Base-by-base conservation (phyloP, 805 yeast genomes). In the Brettanomyces bruxellensis region DNA sequence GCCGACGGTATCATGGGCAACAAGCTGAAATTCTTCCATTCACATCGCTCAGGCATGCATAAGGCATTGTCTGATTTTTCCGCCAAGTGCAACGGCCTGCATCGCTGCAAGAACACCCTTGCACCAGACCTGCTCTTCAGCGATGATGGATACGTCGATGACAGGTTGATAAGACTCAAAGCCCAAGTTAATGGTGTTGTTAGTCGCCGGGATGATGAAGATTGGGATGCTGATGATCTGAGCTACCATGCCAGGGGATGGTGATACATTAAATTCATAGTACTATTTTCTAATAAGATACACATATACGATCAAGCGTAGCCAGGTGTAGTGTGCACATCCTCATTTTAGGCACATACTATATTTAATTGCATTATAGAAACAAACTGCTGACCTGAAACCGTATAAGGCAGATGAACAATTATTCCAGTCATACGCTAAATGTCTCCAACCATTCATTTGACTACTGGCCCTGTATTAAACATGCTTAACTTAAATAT, bases 181-280 rank as follows among this genome's bases (percentile, higher is more conserved):
- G 40, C 40, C 5, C 39, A 22, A 34, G 40, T 18, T 5, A 53
- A 22, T 49, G 57, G 57, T 8, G 36, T 18, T 5, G 37, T 37
- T 23, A 39, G 12, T 9, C 42, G 14, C 34, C 13, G 30, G 34
- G 34, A 40, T 13, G 14, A 8, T 11, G 43, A 38, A 6, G 44
- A 45, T 4, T 43, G 46, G 25, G 60, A 53, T 24, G 62, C 64
- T 25, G 71, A 60, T 46, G 58, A 61, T 49, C 55, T 65, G 51
- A 66, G 68, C 49, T 68, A 68, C 48, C 71, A 68, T 48, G 66
- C 73, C 5, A 59, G 68, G 45, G 73, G 72, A 9, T 68, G 73
- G 72, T 68, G 50, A 55, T 25, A 9, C 22, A 32, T 28, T 28
- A 28, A 41, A 18, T 9, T 25, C 22, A 18, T 38, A 38, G 25